phyloP scores from a whole-genome alignment of 805 yeast species.

The Phaffomyces opuntiae region DNA sequence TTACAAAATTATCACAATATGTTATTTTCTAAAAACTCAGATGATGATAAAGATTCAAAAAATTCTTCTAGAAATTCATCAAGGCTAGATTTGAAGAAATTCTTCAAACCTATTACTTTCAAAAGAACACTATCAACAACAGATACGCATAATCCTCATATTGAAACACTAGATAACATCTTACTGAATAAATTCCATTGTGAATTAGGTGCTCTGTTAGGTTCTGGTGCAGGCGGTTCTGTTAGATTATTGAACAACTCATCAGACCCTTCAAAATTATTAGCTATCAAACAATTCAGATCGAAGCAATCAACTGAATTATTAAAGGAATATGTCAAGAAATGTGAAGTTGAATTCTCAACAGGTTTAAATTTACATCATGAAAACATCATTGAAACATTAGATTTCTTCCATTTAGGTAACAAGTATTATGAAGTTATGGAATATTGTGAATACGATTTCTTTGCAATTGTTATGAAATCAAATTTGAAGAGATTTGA shows the following conservation, averaged over 20 bases:
- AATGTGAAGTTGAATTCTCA: constrained; percentile 85
- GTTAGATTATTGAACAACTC: constrained; percentile 67
- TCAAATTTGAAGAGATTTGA: constrained; percentile 77
- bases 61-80: background rate
- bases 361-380: constrained; percentile 78
- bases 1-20: background rate
- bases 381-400: constrained; percentile 72
- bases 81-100: constrained; percentile 18
- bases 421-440: constrained; percentile 71
- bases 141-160: background rate
- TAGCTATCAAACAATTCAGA: constrained; percentile 81
- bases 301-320: constrained; percentile 64
- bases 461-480: constrained; percentile 82
- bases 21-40: background rate
- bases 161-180: constrained; percentile 41
- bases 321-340: constrained; percentile 72
- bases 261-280: constrained; percentile 51
- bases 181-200: constrained; percentile 55
- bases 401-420: constrained; percentile 44
- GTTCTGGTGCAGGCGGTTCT: constrained; percentile 86
- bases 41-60: background rate
- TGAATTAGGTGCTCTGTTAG: constrained; percentile 64
- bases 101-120: constrained; percentile 14
- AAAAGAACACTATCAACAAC: constrained; percentile 9
- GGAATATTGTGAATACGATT: constrained; percentile 83